Conservation (phyloP, 345 rosid genomes). For the thale cress (Arabidopsis thaliana) region DNA sequence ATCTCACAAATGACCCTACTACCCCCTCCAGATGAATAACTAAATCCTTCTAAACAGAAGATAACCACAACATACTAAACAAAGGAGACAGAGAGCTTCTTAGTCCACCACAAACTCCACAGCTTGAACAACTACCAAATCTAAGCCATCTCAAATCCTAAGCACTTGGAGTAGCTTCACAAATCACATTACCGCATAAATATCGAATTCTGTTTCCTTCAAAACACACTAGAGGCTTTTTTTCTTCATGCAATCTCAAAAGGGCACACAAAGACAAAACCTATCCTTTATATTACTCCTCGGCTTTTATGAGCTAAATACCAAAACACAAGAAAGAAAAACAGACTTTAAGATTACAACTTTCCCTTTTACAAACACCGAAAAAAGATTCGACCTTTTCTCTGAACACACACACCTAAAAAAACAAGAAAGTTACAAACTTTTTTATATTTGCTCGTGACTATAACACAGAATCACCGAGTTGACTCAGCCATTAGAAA, state of each 20-base stretch:
- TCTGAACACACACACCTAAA: slow-evolving; percentile 20
- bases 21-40: slow-evolving; percentile 20
- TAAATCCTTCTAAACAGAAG: slow-evolving; percentile 27
- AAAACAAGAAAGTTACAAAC: slow-evolving; percentile 39
- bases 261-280: slow-evolving; percentile 47
- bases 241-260: slow-evolving; percentile 44
- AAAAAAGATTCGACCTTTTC: slow-evolving; percentile 54
- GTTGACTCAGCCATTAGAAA: slow-evolving; percentile 46
- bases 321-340: slow-evolving; percentile 57
- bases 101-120: slow-evolving; percentile 28
- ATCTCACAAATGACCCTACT: slow-evolving; percentile 29
- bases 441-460: slow-evolving; percentile 32
- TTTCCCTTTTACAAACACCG: slow-evolving; percentile 49
- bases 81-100: slow-evolving; percentile 24
- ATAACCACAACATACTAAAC: slow-evolving; percentile 23
- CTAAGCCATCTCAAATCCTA: slow-evolving; percentile 32
- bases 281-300: slow-evolving; percentile 46
- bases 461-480: slow-evolving; percentile 27
- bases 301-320: slow-evolving; percentile 51
- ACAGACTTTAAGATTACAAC: slow-evolving; percentile 73
- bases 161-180: slow-evolving; percentile 9
- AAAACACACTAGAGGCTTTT: slow-evolving; percentile 15
- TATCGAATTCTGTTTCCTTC: background rate
- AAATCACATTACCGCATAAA: slow-evolving; percentile 27
- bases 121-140: slow-evolving; percentile 28